phyloP scores from a whole-genome alignment of 2,329 filamentous ascomycete genomes.

The Emmonsiellopsis sp. region DNA sequence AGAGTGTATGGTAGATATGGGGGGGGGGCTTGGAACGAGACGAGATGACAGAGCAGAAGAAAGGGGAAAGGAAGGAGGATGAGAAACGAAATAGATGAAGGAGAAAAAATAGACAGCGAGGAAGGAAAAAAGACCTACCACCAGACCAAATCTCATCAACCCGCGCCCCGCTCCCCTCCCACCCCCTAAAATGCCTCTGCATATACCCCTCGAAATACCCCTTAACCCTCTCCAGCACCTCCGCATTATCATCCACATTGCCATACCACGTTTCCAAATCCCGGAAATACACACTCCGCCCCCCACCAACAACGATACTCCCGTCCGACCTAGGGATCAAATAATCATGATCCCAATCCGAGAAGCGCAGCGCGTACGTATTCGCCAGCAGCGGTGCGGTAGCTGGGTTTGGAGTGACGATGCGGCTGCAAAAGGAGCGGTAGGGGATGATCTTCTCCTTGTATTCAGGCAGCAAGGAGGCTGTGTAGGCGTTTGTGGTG shows the following conservation, averaged over 20 bases:
- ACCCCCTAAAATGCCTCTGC: neutral
- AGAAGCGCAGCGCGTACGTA: neutral
- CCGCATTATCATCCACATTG: neutral
- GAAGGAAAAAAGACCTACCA: neutral
- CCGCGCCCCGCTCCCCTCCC: neutral
- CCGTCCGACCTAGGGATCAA: neutral
- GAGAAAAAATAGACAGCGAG: neutral
- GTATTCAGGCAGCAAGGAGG: neutral
- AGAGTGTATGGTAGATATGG: neutral
- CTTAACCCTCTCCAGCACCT: neutral
- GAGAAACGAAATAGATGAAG: too few relatives aligned
- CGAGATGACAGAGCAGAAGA: too few relatives aligned
- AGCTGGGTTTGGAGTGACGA: neutral
- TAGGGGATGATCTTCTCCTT: neutral
- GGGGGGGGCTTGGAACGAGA: too few relatives aligned
- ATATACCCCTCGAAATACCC: neutral
- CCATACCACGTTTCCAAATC: neutral
- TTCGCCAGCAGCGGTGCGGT: neutral
- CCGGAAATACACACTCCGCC: neutral
- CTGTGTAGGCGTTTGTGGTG: neutral
- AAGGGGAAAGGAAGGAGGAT: too few relatives aligned
- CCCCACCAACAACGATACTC: neutral
- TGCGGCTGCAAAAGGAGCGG: neutral
- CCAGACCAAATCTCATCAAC: neutral
- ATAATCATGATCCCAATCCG: neutral